A percentile compares a stretch with the other conserved stretches of the same genome.
These are phyloP conservation scores for Periconia sp. DNA, from an alignment of 2,329 filamentous ascomycete species.

Conservation along the genomic window DNA sequence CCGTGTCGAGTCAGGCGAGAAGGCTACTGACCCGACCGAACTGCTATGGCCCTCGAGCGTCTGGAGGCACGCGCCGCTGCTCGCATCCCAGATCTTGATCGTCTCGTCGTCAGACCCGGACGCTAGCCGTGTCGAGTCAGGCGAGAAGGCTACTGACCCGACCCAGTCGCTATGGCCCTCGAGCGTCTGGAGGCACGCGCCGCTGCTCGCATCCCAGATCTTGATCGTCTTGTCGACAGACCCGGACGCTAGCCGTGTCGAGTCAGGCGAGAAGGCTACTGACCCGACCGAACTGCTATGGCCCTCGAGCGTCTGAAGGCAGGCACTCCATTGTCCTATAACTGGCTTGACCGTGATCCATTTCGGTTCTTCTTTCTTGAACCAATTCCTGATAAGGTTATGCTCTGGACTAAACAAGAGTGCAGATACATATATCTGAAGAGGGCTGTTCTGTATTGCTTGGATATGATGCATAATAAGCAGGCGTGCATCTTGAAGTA, in stretches of 20 bases:
- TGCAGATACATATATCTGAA: constrained; percentile 24
- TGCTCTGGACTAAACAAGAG: constrained; percentile 20
- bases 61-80: too few species aligned
- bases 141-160: too few species aligned
- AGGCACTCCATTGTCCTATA: too few species aligned
- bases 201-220: background rate
- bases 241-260: too few species aligned
- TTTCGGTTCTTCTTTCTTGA: constrained; percentile 17
- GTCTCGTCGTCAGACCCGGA: too few species aligned
- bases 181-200: constrained; percentile 20
- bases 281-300: constrained; percentile 15
- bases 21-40: too few species aligned
- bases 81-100: too few species aligned
- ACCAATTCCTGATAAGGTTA: constrained; percentile 18
- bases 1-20: too few species aligned
- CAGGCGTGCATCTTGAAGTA: constrained; percentile 13
- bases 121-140: too few species aligned
- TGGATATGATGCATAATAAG: constrained; percentile 20
- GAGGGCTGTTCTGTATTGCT: constrained; percentile 15
- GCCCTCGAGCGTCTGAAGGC: constrained; percentile 21
- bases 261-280: constrained; percentile 29
- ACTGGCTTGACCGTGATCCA: too few species aligned
- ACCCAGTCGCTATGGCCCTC: constrained; percentile 16
- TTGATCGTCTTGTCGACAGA: too few species aligned
- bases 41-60: too few species aligned